Evolutionary conservation across 805 yeast genomes (phyloP), one percentile per base, ranked within the genome.

Genomic region (Pichia nanzhaoensis): DNA sequence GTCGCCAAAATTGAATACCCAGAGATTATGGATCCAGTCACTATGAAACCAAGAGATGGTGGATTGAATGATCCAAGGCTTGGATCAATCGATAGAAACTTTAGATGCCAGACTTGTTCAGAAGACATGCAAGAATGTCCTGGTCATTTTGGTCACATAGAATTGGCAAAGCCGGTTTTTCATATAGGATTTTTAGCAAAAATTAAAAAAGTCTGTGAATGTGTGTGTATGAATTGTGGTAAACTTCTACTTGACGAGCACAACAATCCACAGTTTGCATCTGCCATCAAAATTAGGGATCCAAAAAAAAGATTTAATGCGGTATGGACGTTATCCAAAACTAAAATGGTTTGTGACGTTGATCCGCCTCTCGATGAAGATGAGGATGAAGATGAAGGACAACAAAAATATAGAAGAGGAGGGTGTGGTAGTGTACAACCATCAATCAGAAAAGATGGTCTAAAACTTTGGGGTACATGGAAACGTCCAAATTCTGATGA

Each of bases 41-140:
- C 95, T 48, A 84, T 84, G 61, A 85, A 86, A 53, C 97, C 98
- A 39, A 81, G 97, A 64, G 90, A 89, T 54, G 97, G 97, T 52
- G 99, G 99, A 49, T 72, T 93, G 51, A 91, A 90, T 63, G 99
- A 95, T 65, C 98, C 99, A 49, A 81, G 98, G 58, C 74, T 93
- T 50, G 99, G 99, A 41, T 85, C 97, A 4, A 90, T 93, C 57
- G 99, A 93, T 67, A 82, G 99, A 65, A 91, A 90, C 64, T 86
- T 85, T 75, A 88, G 87, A 71, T 93, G 99, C 74, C 98, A 91
- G 73, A 93, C 99, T 20, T 93, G 99, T 75, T 95, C 96, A 59
- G 99, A 93, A 66, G 96, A 91, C 57, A 93, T 93, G 97, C 87
- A 91, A 49, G 98, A 93, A 65, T 93, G 99, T 68, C 98, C 98